Conservation (phyloP, 2,329 filamentous ascomycete genomes). For the Xylariales sp. region DNA sequence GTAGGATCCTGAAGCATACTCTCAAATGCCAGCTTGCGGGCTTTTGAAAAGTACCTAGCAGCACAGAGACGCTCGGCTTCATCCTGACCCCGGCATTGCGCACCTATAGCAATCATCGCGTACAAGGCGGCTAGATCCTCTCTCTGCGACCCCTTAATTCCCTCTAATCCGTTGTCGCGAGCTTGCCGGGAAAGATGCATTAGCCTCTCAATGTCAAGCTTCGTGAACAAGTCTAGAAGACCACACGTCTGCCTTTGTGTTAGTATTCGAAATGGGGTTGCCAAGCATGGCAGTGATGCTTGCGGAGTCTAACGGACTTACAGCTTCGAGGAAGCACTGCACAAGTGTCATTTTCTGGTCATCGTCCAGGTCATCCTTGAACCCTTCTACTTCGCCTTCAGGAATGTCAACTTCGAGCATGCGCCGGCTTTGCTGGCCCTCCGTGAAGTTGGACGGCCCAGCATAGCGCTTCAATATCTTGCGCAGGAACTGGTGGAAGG, state of each 20-base stretch:
- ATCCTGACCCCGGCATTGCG: slow-evolving; percentile 36
- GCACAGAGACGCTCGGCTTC: slow-evolving; percentile 19
- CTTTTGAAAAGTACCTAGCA: slow-evolving; percentile 41
- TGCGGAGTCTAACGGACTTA: not conserved
- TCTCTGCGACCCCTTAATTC: slow-evolving; percentile 11
- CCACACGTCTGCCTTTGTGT: slow-evolving; percentile 7
- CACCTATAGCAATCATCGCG: slow-evolving; percentile 48
- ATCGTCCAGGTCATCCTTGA: slow-evolving; percentile 1
- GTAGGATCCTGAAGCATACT: slow-evolving; percentile 50
- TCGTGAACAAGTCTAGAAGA: slow-evolving; percentile 13
- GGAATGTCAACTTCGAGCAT: slow-evolving; percentile 39
- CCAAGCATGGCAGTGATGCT: too few relatives aligned
- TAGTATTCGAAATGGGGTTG: too few relatives aligned
- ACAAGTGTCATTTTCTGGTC: slow-evolving; percentile 2
- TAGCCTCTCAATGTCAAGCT: slow-evolving; percentile 6
- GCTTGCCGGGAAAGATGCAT: slow-evolving; percentile 8
- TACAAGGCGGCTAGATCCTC: slow-evolving; percentile 28
- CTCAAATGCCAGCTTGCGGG: slow-evolving; percentile 42
- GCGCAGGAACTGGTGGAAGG: slow-evolving; percentile 50
- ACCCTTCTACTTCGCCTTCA: not conserved
- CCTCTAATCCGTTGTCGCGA: slow-evolving; percentile 1
- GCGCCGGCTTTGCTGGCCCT: slow-evolving; percentile 42
- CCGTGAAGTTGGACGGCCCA: slow-evolving; percentile 49
- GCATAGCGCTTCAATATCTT: slow-evolving; percentile 43
- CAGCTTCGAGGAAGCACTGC: slow-evolving; percentile 4